Evolutionary conservation across 345 rosid species (phyloP).

Genomic region (Aquilaria sinensis): DNA sequence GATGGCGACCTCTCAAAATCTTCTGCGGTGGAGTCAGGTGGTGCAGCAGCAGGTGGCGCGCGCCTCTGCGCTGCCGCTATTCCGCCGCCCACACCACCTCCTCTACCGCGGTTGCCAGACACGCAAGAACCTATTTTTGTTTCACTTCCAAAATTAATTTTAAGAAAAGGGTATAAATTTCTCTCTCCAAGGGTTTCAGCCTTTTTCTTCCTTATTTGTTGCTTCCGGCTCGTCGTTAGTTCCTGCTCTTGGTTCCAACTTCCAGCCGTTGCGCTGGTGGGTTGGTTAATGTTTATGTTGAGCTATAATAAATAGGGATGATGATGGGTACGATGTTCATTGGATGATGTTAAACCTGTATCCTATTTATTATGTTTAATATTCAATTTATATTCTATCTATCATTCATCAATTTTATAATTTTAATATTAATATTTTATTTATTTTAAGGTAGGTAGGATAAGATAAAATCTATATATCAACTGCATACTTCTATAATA

Average conservation of each 20-base stretch:
- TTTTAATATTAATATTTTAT: too few relatives aligned
- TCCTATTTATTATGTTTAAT: too few relatives aligned
- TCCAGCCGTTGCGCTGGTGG: neutral
- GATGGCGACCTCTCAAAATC: neutral
- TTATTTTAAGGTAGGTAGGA: too few relatives aligned
- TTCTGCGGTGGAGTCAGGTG: slow-evolving; percentile 20
- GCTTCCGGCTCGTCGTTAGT: neutral
- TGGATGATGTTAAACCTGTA: too few relatives aligned
- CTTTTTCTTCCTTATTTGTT: neutral
- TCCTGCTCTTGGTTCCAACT: neutral
- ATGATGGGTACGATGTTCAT: too few relatives aligned
- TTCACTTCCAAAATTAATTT: neutral
- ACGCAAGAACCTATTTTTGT: slow-evolving; percentile 39
- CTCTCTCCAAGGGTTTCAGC: slow-evolving; percentile 20
- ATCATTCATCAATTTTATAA: too few relatives aligned
- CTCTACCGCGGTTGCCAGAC: slow-evolving; percentile 25
- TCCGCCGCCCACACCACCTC: slow-evolving; percentile 26
- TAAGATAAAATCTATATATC: too few relatives aligned
- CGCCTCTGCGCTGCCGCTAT: slow-evolving; percentile 36
- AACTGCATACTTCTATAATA: too few relatives aligned
- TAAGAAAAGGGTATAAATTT: neutral
- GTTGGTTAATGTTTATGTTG: neutral
- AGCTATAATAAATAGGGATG: neutral
- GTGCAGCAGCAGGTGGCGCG: slow-evolving; percentile 22
- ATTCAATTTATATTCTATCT: too few relatives aligned